These are phyloP conservation scores for Talaromyces sp. DNA, from an alignment of 2,329 filamentous ascomycete species.

Conservation along the genomic window DNA sequence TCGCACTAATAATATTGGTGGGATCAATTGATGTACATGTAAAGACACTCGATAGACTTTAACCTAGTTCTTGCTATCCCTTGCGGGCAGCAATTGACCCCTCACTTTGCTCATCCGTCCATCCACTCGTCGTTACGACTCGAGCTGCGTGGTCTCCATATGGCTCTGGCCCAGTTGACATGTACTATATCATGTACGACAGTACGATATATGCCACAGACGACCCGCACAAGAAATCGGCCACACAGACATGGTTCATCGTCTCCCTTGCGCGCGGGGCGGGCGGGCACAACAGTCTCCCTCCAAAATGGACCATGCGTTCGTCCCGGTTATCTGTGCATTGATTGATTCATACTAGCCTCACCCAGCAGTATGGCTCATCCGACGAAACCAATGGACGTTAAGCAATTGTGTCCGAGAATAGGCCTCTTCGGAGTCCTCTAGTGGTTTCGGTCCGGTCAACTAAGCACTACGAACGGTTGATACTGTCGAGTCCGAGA, in stretches of 20 bases:
- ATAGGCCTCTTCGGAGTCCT: background rate
- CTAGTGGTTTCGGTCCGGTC: background rate
- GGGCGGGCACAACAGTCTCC: background rate
- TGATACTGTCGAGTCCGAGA: background rate
- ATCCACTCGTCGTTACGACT: background rate
- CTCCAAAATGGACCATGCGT: background rate
- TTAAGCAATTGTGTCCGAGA: background rate
- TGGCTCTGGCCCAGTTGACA: background rate
- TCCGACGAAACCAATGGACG: background rate
- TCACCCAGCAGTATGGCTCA: background rate
- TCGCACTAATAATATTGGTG: background rate
- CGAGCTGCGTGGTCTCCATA: background rate
- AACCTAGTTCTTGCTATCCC: background rate
- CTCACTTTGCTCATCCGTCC: background rate
- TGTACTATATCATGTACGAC: background rate
- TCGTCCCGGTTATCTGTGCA: background rate
- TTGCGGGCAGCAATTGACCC: background rate
- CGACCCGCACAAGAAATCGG: background rate
- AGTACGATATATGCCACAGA: background rate
- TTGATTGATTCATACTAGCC: background rate
- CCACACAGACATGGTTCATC: background rate
- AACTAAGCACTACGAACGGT: background rate
- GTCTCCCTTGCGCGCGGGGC: background rate
- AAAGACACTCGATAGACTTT: background rate
- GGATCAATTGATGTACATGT: too few relatives aligned